Evolutionary conservation across 2,329 filamentous ascomycete species (phyloP).

Genomic region (Arachnomyces sp.): DNA sequence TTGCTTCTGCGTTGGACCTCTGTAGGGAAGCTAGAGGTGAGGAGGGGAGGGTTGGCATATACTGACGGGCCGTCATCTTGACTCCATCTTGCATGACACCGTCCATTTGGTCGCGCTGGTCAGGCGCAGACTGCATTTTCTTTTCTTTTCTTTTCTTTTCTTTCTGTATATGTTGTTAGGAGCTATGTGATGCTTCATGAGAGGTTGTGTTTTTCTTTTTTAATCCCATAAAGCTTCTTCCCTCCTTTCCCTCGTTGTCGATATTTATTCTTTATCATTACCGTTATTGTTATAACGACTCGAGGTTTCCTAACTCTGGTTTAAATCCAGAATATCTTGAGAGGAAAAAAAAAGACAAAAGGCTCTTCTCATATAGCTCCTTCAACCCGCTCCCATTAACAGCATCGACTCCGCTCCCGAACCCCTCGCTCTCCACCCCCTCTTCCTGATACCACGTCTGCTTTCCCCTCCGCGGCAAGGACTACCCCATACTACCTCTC

Average conservation of each 20-base stretch:
- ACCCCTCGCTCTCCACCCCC: neutral
- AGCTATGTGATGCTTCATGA: conserved; percentile 7
- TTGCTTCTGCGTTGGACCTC: conserved; percentile 23
- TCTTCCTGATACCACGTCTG: neutral
- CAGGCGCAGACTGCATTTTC: conserved; percentile 20
- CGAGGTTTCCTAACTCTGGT: too few species aligned
- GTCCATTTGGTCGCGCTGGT: conserved; percentile 28
- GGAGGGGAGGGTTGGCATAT: conserved; percentile 21
- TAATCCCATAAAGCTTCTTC: neutral
- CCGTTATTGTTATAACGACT: too few species aligned
- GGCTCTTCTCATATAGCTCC: too few species aligned
- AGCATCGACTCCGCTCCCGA: conserved; percentile 4
- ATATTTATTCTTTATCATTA: too few species aligned
- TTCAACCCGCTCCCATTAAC: conserved; percentile 5
- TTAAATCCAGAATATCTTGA: too few species aligned
- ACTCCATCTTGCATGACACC: conserved; percentile 32
- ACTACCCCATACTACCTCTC: conserved; percentile 2
- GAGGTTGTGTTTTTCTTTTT: conserved; percentile 2
- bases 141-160: conserved; percentile 16
- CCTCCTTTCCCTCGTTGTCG: neutral
- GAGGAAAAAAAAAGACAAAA: too few species aligned
- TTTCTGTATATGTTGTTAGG: conserved; percentile 11
- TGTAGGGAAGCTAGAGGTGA: conserved; percentile 20
- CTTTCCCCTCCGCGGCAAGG: conserved; percentile 2
- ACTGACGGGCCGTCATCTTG: conserved; percentile 26